phyloP scores from a whole-genome alignment of 2,329 filamentous ascomycete species.

The Paramyrothecium sp. region DNA sequence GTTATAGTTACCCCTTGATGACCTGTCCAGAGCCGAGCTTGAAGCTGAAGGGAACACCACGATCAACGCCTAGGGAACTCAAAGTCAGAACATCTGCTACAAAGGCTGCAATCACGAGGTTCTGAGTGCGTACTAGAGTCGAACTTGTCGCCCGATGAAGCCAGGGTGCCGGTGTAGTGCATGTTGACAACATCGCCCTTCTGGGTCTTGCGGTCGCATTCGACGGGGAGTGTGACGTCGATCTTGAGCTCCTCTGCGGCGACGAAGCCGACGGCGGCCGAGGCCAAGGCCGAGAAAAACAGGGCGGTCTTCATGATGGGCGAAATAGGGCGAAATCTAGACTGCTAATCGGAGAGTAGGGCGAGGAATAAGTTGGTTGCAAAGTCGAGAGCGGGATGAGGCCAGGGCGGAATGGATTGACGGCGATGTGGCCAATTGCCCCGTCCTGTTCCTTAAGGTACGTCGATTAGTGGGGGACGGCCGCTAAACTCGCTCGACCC shows the following conservation, averaged over 20 bases:
- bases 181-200: slow-evolving; percentile 79
- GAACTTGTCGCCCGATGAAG: slow-evolving; percentile 72
- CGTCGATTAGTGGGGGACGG: background rate
- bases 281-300: slow-evolving; percentile 49
- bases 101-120: slow-evolving; percentile 18
- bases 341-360: slow-evolving; percentile 4
- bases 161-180: slow-evolving; percentile 84
- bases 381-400: slow-evolving; percentile 6
- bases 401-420: background rate
- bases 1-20: slow-evolving; percentile 71
- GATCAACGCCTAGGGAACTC: slow-evolving; percentile 61
- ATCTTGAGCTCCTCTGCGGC: slow-evolving; percentile 68
- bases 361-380: slow-evolving; percentile 9
- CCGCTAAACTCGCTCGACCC: background rate
- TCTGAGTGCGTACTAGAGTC: slow-evolving; percentile 58
- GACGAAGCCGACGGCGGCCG: slow-evolving; percentile 48
- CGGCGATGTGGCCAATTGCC: slow-evolving; percentile 1
- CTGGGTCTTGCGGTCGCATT: slow-evolving; percentile 76
- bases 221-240: slow-evolving; percentile 69
- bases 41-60: slow-evolving; percentile 75
- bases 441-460: background rate
- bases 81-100: slow-evolving; percentile 11
- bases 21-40: slow-evolving; percentile 77
- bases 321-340: background rate
- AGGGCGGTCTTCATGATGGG: slow-evolving; percentile 48